Conservation (phyloP, 1,284 basidiomycete genomes). For the Malassezia psittaci region DNA sequence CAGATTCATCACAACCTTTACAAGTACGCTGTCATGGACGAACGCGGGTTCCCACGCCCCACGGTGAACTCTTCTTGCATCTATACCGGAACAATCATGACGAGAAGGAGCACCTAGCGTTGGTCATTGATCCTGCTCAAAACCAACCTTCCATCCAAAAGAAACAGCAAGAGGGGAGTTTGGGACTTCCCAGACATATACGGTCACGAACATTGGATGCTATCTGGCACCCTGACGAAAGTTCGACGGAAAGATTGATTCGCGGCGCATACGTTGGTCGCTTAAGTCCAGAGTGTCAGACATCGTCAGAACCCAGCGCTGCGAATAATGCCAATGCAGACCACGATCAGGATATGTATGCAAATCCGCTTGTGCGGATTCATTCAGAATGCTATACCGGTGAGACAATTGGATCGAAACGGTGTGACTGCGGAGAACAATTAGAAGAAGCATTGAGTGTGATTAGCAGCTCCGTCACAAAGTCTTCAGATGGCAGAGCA, state of each 20-base stretch:
- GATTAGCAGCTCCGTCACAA: conserved; percentile 53
- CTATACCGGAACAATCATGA: conserved; percentile 80
- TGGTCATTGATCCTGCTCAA: conserved; percentile 65
- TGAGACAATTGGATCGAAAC: conserved; percentile 94
- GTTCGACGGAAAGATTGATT: conserved; percentile 82
- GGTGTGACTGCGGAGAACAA: conserved; percentile 98
- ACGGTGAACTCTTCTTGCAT: conserved; percentile 86
- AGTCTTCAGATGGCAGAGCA: background rate
- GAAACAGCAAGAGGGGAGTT: conserved; percentile 11
- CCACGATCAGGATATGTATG: background rate
- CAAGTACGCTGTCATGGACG: conserved; percentile 79
- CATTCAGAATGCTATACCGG: conserved; percentile 99
- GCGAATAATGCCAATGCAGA: conserved; percentile 16
- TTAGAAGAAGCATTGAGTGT: conserved; percentile 88
- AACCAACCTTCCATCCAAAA: conserved; percentile 27
- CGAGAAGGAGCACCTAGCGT: conserved; percentile 88
- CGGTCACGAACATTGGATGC: conserved; percentile 74
- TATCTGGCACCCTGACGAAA: conserved; percentile 74
- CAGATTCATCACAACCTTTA: conserved; percentile 28
- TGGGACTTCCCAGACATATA: conserved; percentile 50
- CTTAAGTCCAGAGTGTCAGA: conserved; percentile 57
- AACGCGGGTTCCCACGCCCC: conserved; percentile 89
- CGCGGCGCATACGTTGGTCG: conserved; percentile 87
- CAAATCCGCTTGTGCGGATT: conserved; percentile 71
- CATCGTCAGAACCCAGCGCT: conserved; percentile 50